Base-by-base conservation (phyloP, 140 eudicot genomes). In the Flaveria floridana region DNA sequence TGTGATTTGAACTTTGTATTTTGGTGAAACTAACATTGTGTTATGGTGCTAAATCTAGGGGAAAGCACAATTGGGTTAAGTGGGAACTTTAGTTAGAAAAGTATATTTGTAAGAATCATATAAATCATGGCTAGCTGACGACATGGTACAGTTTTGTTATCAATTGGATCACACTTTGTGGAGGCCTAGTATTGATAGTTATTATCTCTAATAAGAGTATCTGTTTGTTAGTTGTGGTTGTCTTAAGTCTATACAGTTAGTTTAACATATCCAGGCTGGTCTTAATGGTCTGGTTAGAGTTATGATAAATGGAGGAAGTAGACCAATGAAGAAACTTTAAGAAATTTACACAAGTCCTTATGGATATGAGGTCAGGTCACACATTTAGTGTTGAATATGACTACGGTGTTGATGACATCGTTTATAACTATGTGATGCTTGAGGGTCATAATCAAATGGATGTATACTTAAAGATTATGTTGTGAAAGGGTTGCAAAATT, bases 31-130 rank as follows among this genome's bases (percentile, higher is more conserved):
- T 23, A 53, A 4, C 59, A n/a, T 53, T 8, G 7, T 53, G 3
- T 53, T 16, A 8, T 53, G 59, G 23, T 53, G 59, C 59, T 53
- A 53, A 53, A 63, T 63, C 44, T 63, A 10, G 42, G 69, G 37
- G 47, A 23, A 63, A 11, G 19, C 70, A 64, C 69, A 26, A 6
- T 30, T 64, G 41, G 44, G 20, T 64, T 64, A 15, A n/a, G n/a
- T 64, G 6, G 6, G 23, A 53, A 16, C 1, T 34, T 34, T 34
- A 34, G 7, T 4, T 34, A 34, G 41, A 34, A 34, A 34, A 34
- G 1, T 34, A 34, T 34, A 34, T 34, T 34, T 4, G 41, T 34
- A 34, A 34, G 41, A 1, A 34, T 34, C 41, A 34, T 34, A 34
- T 34, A 34, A 34, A 34, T 34, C 41, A 34, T 34, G 7, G 0